Evolutionary conservation across 2,329 filamentous ascomycete genomes (phyloP).

Genomic region (Allantophomopsis lycopodina): DNA sequence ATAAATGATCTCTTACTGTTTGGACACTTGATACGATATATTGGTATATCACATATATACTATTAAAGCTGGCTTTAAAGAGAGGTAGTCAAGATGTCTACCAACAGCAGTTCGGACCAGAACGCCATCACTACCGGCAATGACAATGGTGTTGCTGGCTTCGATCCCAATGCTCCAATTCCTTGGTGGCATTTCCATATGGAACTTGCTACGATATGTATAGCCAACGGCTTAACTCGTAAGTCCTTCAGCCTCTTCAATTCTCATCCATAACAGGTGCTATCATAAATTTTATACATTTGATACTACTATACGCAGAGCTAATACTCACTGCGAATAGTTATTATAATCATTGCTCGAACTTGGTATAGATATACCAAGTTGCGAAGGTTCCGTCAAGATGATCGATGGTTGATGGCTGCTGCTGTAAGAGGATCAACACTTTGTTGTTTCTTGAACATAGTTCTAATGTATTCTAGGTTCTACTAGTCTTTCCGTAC

Average conservation of each 20-base stretch:
- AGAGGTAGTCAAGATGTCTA: too few relatives aligned
- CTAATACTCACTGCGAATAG: constrained; percentile 3
- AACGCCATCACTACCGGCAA: constrained; percentile 9
- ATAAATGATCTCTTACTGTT: too few relatives aligned
- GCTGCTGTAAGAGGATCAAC: constrained; percentile 12
- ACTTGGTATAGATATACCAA: constrained; percentile 12
- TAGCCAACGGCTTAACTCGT: constrained; percentile 14
- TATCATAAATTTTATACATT: too few relatives aligned
- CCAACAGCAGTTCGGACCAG: too few relatives aligned
- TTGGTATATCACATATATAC: too few relatives aligned
- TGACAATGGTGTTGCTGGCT: constrained; percentile 6
- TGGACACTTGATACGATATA: too few relatives aligned
- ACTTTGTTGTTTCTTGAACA: too few relatives aligned
- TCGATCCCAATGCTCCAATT: constrained; percentile 11
- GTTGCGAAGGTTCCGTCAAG: constrained; percentile 12
- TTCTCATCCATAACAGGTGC: background rate
- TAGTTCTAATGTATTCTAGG: too few relatives aligned
- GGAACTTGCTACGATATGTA: constrained; percentile 13
- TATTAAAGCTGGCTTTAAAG: too few relatives aligned
- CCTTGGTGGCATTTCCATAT: constrained; percentile 12
- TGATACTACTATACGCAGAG: too few relatives aligned
- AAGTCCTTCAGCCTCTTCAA: constrained; percentile 5
- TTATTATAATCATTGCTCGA: constrained; percentile 12
- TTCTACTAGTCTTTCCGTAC: too few relatives aligned
- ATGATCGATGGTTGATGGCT: constrained; percentile 16